phyloP scores from a whole-genome alignment of 148 eudicot species.

The Bassia scoparia region DNA sequence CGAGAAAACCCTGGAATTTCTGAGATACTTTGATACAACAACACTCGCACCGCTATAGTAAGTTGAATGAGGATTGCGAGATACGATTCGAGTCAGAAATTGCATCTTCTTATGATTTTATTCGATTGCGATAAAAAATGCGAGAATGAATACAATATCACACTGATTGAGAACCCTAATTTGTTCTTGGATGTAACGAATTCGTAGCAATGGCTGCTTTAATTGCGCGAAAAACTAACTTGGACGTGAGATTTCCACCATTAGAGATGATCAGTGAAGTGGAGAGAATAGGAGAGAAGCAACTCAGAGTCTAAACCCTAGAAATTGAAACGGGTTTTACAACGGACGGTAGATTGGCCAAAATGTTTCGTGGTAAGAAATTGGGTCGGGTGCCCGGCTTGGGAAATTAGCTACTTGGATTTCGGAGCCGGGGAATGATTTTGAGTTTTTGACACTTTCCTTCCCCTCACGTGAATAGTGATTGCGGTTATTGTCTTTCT shows the following conservation, averaged over 20 bases:
- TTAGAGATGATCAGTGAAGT: background rate
- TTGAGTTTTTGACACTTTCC: no score
- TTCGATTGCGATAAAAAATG: background rate
- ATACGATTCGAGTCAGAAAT: conserved; percentile 28
- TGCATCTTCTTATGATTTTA: conserved; percentile 29
- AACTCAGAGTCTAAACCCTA: background rate
- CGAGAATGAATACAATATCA: background rate
- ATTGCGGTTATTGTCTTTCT: no score
- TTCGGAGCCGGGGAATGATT: no score
- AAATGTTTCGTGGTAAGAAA: no score
- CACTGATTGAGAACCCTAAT: background rate
- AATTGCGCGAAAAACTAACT: no score
- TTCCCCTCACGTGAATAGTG: no score
- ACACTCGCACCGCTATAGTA: conserved; percentile 5
- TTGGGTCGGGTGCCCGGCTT: no score
- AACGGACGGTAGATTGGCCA: background rate
- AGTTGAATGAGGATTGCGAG: conserved; percentile 19
- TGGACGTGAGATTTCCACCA: no score
- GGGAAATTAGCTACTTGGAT: no score
- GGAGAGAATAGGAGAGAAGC: background rate
- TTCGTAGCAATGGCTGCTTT: no score
- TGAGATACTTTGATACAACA: conserved; percentile 1
- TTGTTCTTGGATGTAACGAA: no score
- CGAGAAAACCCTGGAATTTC: conserved; percentile 35
- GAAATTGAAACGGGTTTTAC: background rate